A percentile compares a stretch with the other conserved stretches of the same genome.
Conservation (phyloP, 306 rosid species). For the Acacia acuminata region DNA sequence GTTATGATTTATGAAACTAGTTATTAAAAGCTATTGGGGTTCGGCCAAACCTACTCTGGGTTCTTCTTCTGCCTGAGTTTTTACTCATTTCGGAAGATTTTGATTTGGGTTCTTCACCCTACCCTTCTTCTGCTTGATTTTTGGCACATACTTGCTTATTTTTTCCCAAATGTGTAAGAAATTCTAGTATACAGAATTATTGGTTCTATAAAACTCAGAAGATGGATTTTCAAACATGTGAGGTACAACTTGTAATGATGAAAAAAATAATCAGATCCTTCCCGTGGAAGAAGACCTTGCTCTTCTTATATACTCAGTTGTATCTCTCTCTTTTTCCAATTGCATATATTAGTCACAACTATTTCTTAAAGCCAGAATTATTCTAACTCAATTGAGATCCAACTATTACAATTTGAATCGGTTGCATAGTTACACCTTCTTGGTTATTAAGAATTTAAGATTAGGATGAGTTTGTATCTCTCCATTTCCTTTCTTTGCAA, state of each 20-base stretch:
- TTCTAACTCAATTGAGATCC: background rate
- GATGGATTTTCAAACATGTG: background rate
- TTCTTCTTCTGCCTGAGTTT: background rate
- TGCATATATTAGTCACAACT: background rate
- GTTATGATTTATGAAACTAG: background rate
- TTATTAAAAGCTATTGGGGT: background rate
- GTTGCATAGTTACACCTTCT: no score
- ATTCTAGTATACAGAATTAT: no score
- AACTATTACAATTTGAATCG: background rate
- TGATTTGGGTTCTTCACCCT: no score
- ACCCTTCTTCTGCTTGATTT: no score
- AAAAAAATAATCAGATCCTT: background rate
- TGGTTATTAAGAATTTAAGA: no score
- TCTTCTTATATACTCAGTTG: background rate
- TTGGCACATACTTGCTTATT: no score
- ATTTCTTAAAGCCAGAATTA: background rate
- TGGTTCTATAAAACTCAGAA: background rate
- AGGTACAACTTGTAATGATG: background rate
- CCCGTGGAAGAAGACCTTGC: background rate
- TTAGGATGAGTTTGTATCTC: no score
- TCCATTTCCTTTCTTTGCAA: no score
- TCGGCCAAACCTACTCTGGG: conserved; percentile 11
- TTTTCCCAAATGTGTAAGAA: background rate
- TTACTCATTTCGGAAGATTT: background rate
- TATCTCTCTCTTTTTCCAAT: background rate